Conservation (phyloP, 2,329 filamentous ascomycete genomes). For the Lachnellula arida region DNA sequence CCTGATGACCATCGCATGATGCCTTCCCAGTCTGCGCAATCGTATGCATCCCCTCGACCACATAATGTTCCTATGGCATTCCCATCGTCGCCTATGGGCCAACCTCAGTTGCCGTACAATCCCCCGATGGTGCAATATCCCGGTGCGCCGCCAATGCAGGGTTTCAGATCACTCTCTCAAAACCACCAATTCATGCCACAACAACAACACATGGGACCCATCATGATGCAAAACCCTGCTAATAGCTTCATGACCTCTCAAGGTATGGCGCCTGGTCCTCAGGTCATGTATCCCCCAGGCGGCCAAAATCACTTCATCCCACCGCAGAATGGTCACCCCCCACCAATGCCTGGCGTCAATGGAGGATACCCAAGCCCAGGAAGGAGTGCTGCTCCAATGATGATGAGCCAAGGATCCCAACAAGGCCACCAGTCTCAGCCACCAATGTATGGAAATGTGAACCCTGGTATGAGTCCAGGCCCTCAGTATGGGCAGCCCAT, state of each 20-base stretch:
- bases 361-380: conserved; percentile 81
- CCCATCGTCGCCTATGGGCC: conserved; percentile 67
- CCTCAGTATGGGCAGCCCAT: conserved; percentile 40
- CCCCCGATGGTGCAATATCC: conserved; percentile 69
- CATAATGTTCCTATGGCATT: conserved; percentile 64
- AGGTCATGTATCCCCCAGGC: conserved; percentile 82
- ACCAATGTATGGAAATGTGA: conserved; percentile 66
- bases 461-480: conserved; percentile 67
- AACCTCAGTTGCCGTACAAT: conserved; percentile 66
- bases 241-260: conserved; percentile 72
- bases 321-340: conserved; percentile 48
- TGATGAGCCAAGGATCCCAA: conserved; percentile 91
- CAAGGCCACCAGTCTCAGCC: conserved; percentile 64
- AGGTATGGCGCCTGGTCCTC: conserved; percentile 62
- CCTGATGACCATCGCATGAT: conserved; percentile 84
- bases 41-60: conserved; percentile 79
- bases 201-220: conserved; percentile 68
- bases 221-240: conserved; percentile 77
- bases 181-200: conserved; percentile 68
- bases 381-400: conserved; percentile 81
- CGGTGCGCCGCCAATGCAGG: conserved; percentile 63
- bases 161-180: conserved; percentile 67
- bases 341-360: conserved; percentile 59
- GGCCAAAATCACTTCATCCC: conserved; percentile 60
- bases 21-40: conserved; percentile 75